Evolutionary conservation across 371 early-diverging fungal genomes (phyloP).

Genomic region (Apophysomyces variabilis): DNA sequence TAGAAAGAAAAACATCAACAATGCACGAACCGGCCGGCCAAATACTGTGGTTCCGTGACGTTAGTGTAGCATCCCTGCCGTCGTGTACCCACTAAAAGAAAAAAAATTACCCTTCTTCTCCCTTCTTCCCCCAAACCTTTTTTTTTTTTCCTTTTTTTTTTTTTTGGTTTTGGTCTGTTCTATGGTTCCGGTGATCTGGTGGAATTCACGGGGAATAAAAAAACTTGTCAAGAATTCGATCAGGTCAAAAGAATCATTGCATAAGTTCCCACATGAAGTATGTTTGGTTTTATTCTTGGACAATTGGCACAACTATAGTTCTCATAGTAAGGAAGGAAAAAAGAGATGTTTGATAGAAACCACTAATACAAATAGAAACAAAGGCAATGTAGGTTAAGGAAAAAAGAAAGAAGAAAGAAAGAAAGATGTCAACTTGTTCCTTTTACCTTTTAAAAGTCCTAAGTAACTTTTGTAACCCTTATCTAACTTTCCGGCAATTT

Average conservation of each 20-base stretch:
- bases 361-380: neutral
- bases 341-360: neutral
- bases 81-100: too few species aligned
- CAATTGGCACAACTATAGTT: neutral
- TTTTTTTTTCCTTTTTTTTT: neutral
- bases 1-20: too few species aligned
- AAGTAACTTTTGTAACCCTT: too few species aligned
- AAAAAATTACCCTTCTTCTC: too few species aligned
- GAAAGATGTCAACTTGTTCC: too few species aligned
- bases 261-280: neutral
- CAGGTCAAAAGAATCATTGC: neutral
- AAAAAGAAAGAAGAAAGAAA: too few species aligned
- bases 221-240: neutral
- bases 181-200: constrained; percentile 3
- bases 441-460: too few species aligned
- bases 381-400: too few species aligned
- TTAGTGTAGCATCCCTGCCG: too few species aligned
- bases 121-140: neutral
- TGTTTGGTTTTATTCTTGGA: neutral
- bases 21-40: neutral
- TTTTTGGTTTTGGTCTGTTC: neutral
- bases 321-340: neutral
- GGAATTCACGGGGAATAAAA: neutral
- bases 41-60: neutral
- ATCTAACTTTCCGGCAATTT: too few species aligned